A percentile compares a stretch with the other conserved stretches of the same genome.
These are phyloP conservation scores for Barbatosphaeria neglecta DNA, from an alignment of 495 filamentous ascomycete species.

Conservation along the genomic window DNA sequence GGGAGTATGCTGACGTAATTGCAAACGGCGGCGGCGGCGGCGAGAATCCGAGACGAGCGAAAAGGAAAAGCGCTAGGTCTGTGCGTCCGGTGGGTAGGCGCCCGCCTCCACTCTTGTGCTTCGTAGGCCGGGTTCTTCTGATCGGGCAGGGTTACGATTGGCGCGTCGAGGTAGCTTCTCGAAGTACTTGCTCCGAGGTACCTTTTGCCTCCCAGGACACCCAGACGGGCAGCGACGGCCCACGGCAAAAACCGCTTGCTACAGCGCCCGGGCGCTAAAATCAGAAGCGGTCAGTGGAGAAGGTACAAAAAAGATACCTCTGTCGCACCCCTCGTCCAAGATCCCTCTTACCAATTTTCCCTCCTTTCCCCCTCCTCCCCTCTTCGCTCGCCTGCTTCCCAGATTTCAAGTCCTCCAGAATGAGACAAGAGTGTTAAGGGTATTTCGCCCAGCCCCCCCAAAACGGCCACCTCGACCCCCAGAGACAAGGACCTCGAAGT, in stretches of 20 bases:
- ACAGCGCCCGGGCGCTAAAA: neutral
- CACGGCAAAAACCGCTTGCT: neutral
- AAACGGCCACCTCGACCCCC: no score
- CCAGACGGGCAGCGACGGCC: neutral
- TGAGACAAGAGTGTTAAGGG: no score
- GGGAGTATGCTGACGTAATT: neutral
- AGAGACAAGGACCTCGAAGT: no score
- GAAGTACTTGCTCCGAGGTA: neutral
- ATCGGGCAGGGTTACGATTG: neutral
- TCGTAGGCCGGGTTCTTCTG: no score
- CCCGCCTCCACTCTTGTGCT: no score
- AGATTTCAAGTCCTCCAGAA: no score
- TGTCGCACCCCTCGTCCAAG: neutral
- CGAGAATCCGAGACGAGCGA: no score
- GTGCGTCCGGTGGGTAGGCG: neutral
- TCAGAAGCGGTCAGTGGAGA: neutral
- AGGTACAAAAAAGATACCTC: neutral
- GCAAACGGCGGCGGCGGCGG: neutral
- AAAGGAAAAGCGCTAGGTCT: no score
- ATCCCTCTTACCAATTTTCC: neutral
- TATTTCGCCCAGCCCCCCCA: no score
- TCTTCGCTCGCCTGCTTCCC: neutral
- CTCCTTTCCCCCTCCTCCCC: neutral
- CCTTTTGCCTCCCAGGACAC: neutral
- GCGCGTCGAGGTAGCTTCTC: neutral